Evolutionary conservation across 169 alveolate species (phyloP), one percentile per base, ranked within the genome.

Genomic region (Miamiensis avidus): DNA sequence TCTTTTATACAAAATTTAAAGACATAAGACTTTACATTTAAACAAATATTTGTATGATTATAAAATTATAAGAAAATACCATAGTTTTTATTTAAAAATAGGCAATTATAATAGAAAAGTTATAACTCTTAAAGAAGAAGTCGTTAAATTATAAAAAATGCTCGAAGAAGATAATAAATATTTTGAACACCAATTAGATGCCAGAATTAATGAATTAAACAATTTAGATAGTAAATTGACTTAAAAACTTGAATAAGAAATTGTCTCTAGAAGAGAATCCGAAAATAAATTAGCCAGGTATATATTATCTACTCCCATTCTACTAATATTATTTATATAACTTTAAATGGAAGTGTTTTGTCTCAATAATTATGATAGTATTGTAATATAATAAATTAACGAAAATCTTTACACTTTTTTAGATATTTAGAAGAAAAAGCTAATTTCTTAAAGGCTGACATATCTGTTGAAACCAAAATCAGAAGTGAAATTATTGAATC

Each of bases 391-490:
- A n/a, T n/a, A n/a, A n/a, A n/a, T n/a, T n/a, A n/a, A n/a, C n/a
- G n/a, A n/a, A n/a, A n/a, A n/a, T n/a, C n/a, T n/a, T n/a, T n/a
- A n/a, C n/a, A n/a, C n/a, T n/a, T n/a, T n/a, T n/a, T n/a, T 33
- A 34, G 84, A 49, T 79, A 79, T 72, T 79, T 79, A 29, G 92
- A 88, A 73, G 92, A 88, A 83, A 88, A 88, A 84, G 73, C 83
- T 75, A 88, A 88, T 76, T 76, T 84, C 28, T 81, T 90, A 74
- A 87, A 87, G 81, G 82, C 86, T 31, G 94, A 90, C 84, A 82
- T 90, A 27, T 82, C 89, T 30, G 87, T 87, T 84, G 91, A 90
- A 85, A 82, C 91, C 32, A 86, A 83, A 76, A 87, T 87, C 74
- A 81, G 94, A 76, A 84, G 77, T 72, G 94, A 90, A 87, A 78